Percentiles rank a stretch among this genome's conserved stretches.
These are phyloP conservation scores for Rhinocladiella similis DNA, from an alignment of 2,329 filamentous ascomycete genomes.

Conservation along the genomic window DNA sequence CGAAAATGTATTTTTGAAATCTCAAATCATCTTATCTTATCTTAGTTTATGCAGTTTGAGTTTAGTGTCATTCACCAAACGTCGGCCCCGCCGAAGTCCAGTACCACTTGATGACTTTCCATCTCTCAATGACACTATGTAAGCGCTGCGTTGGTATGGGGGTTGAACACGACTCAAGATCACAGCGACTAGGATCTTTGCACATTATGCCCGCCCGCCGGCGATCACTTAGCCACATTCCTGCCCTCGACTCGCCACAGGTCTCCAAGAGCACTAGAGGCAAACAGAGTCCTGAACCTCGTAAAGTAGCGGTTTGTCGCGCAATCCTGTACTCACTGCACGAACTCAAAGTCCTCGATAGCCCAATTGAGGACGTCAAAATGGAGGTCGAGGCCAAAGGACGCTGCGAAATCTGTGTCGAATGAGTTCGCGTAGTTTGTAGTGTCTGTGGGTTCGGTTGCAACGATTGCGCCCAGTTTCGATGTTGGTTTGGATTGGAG, in stretches of 20 bases:
- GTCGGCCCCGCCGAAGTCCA: too few species aligned
- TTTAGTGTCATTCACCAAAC: background rate
- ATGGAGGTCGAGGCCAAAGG: constrained; percentile 1
- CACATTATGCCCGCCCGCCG: too few species aligned
- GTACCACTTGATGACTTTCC: too few species aligned
- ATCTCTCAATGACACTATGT: too few species aligned
- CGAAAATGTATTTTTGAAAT: too few species aligned
- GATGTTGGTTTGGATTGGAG: background rate
- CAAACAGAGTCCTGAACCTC: background rate
- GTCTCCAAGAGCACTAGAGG: too few species aligned
- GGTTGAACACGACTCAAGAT: too few species aligned
- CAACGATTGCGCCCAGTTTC: too few species aligned
- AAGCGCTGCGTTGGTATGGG: too few species aligned
- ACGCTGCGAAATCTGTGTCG: background rate
- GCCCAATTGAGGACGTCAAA: constrained; percentile 8
- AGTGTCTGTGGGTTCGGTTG: background rate
- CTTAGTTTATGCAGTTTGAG: background rate
- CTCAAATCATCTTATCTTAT: background rate
- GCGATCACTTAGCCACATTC: too few species aligned
- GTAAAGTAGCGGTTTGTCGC: background rate
- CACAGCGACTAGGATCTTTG: too few species aligned
- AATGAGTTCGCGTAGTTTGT: background rate
- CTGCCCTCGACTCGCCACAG: too few species aligned
- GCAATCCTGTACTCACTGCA: background rate
- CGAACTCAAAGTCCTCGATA: constrained; percentile 5